Conservation (phyloP, 23 red algal genomes). For the Gracilaria vermiculophylla region DNA sequence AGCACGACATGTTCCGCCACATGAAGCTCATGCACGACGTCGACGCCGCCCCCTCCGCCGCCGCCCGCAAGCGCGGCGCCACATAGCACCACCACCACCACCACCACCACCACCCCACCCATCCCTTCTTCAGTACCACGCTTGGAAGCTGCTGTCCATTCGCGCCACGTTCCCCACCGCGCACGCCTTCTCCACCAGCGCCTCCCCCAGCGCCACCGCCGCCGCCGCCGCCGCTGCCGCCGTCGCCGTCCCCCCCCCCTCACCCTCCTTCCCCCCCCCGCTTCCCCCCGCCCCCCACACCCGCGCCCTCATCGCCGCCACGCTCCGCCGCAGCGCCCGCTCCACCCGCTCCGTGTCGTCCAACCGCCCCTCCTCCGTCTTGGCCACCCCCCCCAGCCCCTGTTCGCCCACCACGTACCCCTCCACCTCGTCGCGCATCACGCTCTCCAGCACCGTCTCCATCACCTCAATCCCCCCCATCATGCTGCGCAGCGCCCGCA, state of each 20-base stretch:
- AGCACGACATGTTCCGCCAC: conserved; percentile 68
- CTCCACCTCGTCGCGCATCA: conserved; percentile 74
- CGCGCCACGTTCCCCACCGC: conserved; percentile 35
- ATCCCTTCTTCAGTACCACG: conserved; percentile 57
- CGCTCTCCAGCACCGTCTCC: conserved; percentile 22
- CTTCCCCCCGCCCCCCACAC: not conserved
- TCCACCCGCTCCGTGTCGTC: conserved; percentile 34
- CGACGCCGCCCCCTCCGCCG: not conserved
- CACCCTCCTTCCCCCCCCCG: not conserved
- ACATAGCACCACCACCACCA: not conserved
- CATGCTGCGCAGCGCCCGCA: conserved; percentile 59
- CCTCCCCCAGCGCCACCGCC: conserved; percentile 8
- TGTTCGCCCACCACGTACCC: not conserved
- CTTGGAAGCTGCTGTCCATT: conserved; percentile 81
- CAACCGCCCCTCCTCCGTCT: not conserved
- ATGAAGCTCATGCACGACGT: conserved; percentile 72
- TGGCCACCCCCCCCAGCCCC: not conserved
- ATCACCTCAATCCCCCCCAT: conserved; percentile 37
- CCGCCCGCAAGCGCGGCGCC: not conserved
- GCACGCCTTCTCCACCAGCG: conserved; percentile 39
- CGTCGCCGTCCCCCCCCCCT: not conserved
- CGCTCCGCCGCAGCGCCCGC: conserved; percentile 17
- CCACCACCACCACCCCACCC: not conserved
- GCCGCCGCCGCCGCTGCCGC: conserved; percentile 12
- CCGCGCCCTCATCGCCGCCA: not conserved